Evolutionary conservation across 164 flowering plant genomes (phyloP).

Genomic region (Vitis cinerea): DNA sequence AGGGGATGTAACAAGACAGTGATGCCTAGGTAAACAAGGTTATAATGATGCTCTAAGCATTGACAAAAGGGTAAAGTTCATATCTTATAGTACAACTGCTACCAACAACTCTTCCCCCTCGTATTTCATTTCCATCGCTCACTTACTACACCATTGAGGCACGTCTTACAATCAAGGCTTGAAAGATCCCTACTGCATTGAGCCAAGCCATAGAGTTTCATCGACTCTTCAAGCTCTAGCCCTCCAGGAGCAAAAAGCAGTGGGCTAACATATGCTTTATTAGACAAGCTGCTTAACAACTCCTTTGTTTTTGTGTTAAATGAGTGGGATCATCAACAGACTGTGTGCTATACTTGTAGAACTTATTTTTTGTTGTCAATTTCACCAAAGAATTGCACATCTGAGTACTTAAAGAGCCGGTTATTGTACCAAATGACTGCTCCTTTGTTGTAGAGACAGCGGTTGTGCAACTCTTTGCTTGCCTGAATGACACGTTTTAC

Average conservation of each 20-base stretch:
- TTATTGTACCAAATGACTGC: constrained; percentile 30
- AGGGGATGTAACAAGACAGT: no score
- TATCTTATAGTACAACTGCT: constrained; percentile 4
- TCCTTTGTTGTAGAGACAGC: constrained; percentile 19
- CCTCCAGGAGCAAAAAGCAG: constrained; percentile 22
- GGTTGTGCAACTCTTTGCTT: not conserved
- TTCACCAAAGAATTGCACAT: constrained; percentile 19
- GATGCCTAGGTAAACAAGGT: no score
- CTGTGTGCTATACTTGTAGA: constrained; percentile 10
- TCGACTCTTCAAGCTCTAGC: not conserved
- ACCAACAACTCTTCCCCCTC: constrained; percentile 23
- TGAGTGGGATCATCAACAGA: constrained; percentile 2
- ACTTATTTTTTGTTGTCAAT: constrained; percentile 15
- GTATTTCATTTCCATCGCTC: no score
- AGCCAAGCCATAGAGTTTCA: constrained; percentile 22
- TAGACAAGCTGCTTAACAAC: constrained; percentile 11
- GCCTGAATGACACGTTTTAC: constrained; percentile 16
- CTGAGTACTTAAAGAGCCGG: constrained; percentile 20
- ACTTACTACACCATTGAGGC: no score
- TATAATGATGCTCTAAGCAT: no score
- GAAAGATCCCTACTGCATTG: constrained; percentile 32
- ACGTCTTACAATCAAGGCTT: no score
- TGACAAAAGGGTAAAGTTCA: no score
- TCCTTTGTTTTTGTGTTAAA: constrained; percentile 19
- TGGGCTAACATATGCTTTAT: constrained; percentile 1